These are phyloP conservation scores for Sphenostylis stenocarpa DNA, from an alignment of 306 rosid genomes.

Conservation along the genomic window DNA sequence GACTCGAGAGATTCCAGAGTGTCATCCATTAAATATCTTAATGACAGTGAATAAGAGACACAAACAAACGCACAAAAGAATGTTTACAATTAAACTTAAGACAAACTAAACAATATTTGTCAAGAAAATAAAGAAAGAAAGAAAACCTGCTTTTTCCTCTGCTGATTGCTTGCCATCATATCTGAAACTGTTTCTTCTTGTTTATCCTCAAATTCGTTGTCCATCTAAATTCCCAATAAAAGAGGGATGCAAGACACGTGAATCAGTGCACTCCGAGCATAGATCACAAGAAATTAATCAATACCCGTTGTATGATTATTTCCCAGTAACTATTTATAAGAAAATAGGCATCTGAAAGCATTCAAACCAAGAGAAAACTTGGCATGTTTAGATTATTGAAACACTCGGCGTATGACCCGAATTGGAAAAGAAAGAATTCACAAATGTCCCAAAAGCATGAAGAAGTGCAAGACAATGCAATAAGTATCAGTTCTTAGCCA, in stretches of 20 bases:
- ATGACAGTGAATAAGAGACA: neutral
- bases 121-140: neutral
- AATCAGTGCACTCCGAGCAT: neutral
- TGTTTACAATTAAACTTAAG: neutral
- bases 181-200: constrained; percentile 34
- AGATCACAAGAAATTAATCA: constrained; percentile 20
- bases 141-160: constrained; percentile 44
- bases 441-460: neutral
- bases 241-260: neutral
- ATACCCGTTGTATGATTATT: neutral
- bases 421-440: neutral
- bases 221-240: constrained; percentile 36
- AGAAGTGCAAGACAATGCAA: constrained; percentile 21
- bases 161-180: constrained; percentile 34
- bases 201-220: constrained; percentile 38
- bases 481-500: neutral
- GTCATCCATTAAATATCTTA: constrained; percentile 1
- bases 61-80: neutral
- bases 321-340: neutral
- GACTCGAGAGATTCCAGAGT: neutral
- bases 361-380: constrained; percentile 10
- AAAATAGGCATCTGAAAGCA: neutral
- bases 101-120: neutral
- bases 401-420: neutral
- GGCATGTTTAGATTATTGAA: neutral